Conservation (phyloP, 169 alveolate species). For the Hepatocystis sp. region DNA sequence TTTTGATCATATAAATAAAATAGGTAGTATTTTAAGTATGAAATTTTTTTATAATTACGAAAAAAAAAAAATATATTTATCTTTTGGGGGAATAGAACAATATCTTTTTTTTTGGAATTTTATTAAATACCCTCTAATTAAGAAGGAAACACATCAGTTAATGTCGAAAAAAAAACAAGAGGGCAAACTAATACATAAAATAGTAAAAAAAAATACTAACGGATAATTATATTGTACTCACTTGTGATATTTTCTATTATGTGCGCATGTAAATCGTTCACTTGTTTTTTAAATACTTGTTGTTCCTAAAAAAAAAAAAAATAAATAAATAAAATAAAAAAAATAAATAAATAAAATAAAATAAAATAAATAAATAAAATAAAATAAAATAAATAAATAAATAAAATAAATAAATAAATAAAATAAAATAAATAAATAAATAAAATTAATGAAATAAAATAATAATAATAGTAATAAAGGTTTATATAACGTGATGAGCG, state of each 20-base stretch:
- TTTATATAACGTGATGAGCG: too few species aligned
- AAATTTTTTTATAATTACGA: conserved; percentile 44
- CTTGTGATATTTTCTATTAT: conserved; percentile 14
- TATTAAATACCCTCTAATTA: conserved; percentile 37
- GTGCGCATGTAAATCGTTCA: conserved; percentile 38
- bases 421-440: too few species aligned
- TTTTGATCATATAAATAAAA: conserved; percentile 57
- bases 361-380: too few species aligned
- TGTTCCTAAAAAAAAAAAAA: conserved; percentile 36
- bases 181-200: neutral
- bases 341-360: neutral
- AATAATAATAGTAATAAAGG: too few species aligned
- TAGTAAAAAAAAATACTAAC: conserved; percentile 16
- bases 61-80: conserved; percentile 30
- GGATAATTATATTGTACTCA: conserved; percentile 17
- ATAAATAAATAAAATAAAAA: neutral
- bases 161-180: neutral
- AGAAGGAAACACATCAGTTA: neutral
- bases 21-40: conserved; percentile 69
- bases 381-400: too few species aligned
- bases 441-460: too few species aligned
- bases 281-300: conserved; percentile 23
- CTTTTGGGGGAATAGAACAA: conserved; percentile 71
- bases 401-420: too few species aligned
- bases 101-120: conserved; percentile 70